Evolutionary conservation across 176 grass and related monocot species (phyloP), one percentile per base, ranked within the genome.

Genomic region (Zizania latifolia): DNA sequence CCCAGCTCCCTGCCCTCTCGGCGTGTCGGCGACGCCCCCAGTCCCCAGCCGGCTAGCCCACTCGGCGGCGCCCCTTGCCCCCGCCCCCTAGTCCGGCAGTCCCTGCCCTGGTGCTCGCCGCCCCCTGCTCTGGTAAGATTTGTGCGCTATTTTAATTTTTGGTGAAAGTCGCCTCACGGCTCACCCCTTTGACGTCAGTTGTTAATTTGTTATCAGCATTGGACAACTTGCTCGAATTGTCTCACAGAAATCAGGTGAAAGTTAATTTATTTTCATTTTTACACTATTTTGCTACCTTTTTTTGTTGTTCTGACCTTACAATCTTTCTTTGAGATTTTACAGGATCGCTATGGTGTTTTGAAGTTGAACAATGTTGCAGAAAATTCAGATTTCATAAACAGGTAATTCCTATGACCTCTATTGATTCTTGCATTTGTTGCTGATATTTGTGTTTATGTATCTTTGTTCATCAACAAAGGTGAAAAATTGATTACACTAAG

Each of bases 301-400:
- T n/a, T n/a, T n/a, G n/a, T 53, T 8, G 23, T 80, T 64, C 41
- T 72, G 10, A 65, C 62, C 54, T n/a, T 13, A 77, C 30, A 21
- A 65, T 65, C 64, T 51, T 51, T 28, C 21, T n/a, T 79, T 75
- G 67, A 26, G 30, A 13, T 30, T 88, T 81, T 85, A 80, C 78
- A 98, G 94, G 94, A 98, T 71, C 33, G 2, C 4, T 81, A 82
- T 84, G 94, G 94, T 37, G 81, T 98, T 79, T 53, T 89, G 28
- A 94, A 89, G 70, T 61, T 98, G 40, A 88, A 87, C 57, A 72
- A 58, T 23, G 94, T 78, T 43, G 89, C 86, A 56, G 86, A 89
- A 53, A 98, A 92, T 75, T 78, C 84, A 59, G 94, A 98, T 75
- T 98, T 98, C 77, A 58, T 83, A 62, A 98, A 98, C 77, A 98